A percentile compares a stretch with the other conserved stretches of the same genome.
phyloP scores from a whole-genome alignment of 2,329 filamentous ascomycete genomes.

The Arthrobotrys musiformis region DNA sequence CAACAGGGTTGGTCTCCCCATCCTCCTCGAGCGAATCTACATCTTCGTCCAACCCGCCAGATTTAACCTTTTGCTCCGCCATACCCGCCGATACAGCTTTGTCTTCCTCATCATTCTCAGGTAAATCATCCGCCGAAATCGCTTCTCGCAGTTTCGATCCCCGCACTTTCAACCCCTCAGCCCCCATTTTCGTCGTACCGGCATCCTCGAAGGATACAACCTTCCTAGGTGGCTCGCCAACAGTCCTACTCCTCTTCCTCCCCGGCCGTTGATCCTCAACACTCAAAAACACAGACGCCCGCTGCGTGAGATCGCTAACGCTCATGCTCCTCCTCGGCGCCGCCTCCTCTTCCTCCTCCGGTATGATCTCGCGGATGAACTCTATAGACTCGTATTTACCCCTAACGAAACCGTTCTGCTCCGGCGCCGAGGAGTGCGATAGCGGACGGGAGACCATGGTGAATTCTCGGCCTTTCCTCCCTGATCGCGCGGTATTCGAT shows the following conservation, averaged over 20 bases:
- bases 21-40: constrained; percentile 60
- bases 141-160: constrained; percentile 33
- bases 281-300: constrained; percentile 9
- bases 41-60: constrained; percentile 61
- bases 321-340: constrained; percentile 47
- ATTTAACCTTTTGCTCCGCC: constrained; percentile 48
- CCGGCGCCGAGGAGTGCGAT: constrained; percentile 76
- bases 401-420: constrained; percentile 77
- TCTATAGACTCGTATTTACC: constrained; percentile 93
- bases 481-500: constrained; percentile 60
- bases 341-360: constrained; percentile 59
- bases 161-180: constrained; percentile 3
- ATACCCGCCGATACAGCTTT: constrained; percentile 24
- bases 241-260: constrained; percentile 29
- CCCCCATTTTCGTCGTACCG: neutral
- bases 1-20: constrained; percentile 73
- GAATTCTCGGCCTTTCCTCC: constrained; percentile 66
- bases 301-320: constrained; percentile 38
- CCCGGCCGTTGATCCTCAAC: constrained; percentile 9
- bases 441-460: constrained; percentile 90
- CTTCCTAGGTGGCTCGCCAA: constrained; percentile 40
- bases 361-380: constrained; percentile 83
- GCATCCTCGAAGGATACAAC: constrained; percentile 37
- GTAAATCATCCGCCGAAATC: constrained; percentile 40
- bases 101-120: constrained; percentile 9